Evolutionary conservation across 2,329 filamentous ascomycete genomes (phyloP), one percentile per base, ranked within the genome.

Genomic region (Colletotrichum orbiculare): DNA sequence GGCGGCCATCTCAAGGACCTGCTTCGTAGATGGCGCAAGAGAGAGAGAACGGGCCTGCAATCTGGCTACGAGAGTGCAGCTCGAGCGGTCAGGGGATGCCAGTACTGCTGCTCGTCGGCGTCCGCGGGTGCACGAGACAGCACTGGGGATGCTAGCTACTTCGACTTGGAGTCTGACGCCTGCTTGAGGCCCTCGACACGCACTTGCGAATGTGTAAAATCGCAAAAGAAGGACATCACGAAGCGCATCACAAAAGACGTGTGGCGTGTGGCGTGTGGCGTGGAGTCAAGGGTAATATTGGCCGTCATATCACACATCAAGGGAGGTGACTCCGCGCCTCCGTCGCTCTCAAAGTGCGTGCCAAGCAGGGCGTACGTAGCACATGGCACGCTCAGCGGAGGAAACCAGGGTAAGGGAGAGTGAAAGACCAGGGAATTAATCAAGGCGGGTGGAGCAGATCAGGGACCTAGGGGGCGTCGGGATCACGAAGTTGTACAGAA

Each of bases 361-460:
- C 13, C 48, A 38, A 38, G 34, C 8, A 33, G 33, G 46, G 37
- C 13, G 46, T 33, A 37, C 45, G 42, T 41, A 13, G 41, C 17
- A 17, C 12, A 13, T 54, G 25, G 17, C 5, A 13, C 43, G 11
- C 42, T 25, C 46, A 48, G 60, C 41, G 12, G 42, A 37, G 33
- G n/a, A 15, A 45, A n/a, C 42, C 37, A 43, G 46, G 43, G 15
- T 38, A 37, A 34, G 45, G 48, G 46, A 50, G 38, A 43, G 50
- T 7, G 13, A 37, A 43, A 42, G 15, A 58, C 33, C 48, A 45
- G 55, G 55, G 42, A 45, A 47, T 33, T 41, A 13, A 47, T 52
- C 48, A 45, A 35, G 12, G 17, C 12, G 39, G 58, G 54, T 59
- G 60, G 60, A 47, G 38, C 50, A 56, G 53, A 50, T 17, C 55